Base-by-base conservation (phyloP, 1,284 basidiomycete species). In the Malassezia globosa region DNA sequence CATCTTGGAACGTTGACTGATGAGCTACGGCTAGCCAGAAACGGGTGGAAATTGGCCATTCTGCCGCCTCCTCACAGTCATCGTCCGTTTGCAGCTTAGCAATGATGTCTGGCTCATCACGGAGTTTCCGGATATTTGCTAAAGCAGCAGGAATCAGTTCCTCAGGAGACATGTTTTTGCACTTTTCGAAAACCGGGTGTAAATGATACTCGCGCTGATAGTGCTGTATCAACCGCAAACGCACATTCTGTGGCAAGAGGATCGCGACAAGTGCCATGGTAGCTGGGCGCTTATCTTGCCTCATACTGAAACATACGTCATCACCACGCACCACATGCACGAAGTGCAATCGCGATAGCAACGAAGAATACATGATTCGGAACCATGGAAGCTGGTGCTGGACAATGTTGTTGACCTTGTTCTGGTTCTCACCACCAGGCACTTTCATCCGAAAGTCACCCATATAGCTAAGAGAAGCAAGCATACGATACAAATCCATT, bases 341-440 rank as follows among this genome's bases (percentile, higher is more conserved):
- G 19, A 63, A 66, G 19, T 59, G 63, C 21, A 70, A 37, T 26
- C 59, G 63, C 36, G 60, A 57, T 41, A 51, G 46, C 16, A 56
- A 42, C 18, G 83, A 79, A 60, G 82, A 81, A 74, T 96, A 97
- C 58, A 96, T 75, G 61, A 84, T 81, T 53, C 82, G 79, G 74
- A 97, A 96, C 67, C 88, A 86, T 5, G 79, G 78, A 19, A 79
- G 76, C 73, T 94, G 86, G 44, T 81, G 82, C 51, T 78, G 75
- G 22, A 64, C 62, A 51, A 64, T 64, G 73, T 96, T 96, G 43
- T 76, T 75, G n/a, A 96, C 83, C 75, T 99, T 99, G 55, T 80
- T 78, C 21, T 87, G 82, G 73, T 97, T 96, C 77, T 99, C 92
- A 0, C 83, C 88, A 4, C 88, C 88, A 2, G 92, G 80, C 8